Evolutionary conservation across 1,284 basidiomycete species (phyloP).

Genomic region (Pisolithus thermaeus): DNA sequence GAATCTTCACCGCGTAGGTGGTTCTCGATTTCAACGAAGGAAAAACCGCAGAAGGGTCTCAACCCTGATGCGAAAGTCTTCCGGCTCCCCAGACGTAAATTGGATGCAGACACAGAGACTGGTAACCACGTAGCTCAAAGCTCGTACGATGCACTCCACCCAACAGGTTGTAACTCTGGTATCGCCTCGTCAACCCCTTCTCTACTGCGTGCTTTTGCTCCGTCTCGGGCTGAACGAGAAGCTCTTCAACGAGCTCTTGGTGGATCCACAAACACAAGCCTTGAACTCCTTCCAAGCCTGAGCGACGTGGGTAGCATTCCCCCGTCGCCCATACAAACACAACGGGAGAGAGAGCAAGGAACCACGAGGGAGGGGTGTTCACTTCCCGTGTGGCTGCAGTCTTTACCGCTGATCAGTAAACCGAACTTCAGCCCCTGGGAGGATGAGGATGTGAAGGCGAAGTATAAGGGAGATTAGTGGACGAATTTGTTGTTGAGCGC

Average conservation of each 20-base stretch:
- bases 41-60: conserved; percentile 56
- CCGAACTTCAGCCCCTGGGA: conserved; percentile 65
- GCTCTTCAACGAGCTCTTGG: conserved; percentile 66
- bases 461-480: not conserved
- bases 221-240: conserved; percentile 76
- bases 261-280: conserved; percentile 61
- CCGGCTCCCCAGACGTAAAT: conserved; percentile 40
- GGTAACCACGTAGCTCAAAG: conserved; percentile 7
- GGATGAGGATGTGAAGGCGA: conserved; percentile 41
- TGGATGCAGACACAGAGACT: conserved; percentile 11
- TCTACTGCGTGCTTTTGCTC: conserved; percentile 72
- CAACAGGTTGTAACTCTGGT: conserved; percentile 42
- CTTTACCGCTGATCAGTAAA: conserved; percentile 47
- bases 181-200: conserved; percentile 37
- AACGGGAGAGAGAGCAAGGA: conserved; percentile 29
- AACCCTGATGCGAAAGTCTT: conserved; percentile 86
- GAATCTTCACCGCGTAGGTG: conserved; percentile 37
- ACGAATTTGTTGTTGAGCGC: not conserved
- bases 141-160: conserved; percentile 51
- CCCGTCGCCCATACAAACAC: conserved; percentile 49
- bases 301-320: conserved; percentile 65
- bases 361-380: conserved; percentile 22
- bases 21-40: conserved; percentile 40
- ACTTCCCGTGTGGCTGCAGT: conserved; percentile 52
- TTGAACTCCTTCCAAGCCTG: conserved; percentile 68